phyloP scores from a whole-genome alignment of 768 basidiomycete genomes.

The Phaeotremella skinneri region DNA sequence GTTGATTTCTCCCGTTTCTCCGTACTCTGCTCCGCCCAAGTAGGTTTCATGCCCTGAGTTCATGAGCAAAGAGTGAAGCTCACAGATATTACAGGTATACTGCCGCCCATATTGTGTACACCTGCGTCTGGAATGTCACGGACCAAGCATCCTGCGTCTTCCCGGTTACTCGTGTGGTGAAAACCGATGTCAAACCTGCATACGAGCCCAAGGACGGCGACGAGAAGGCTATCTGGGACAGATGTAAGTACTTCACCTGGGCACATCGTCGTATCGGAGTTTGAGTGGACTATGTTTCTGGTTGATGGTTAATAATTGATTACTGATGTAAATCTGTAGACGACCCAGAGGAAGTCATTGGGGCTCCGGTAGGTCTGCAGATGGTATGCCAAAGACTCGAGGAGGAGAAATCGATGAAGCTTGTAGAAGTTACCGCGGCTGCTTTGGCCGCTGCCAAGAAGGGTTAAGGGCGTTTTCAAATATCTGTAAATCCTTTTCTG shows the following conservation, averaged over 20 bases:
- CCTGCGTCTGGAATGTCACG: slow-evolving; percentile 62
- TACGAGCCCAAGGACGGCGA: slow-evolving; percentile 54
- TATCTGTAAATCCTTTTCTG: too few relatives aligned
- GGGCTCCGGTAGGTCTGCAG: slow-evolving; percentile 68
- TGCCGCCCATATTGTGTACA: slow-evolving; percentile 63
- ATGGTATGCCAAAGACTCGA: slow-evolving; percentile 63
- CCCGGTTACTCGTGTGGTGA: slow-evolving; percentile 60
- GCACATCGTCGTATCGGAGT: not conserved
- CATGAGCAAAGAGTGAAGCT: too few relatives aligned
- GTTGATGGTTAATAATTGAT: not conserved
- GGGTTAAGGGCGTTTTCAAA: too few relatives aligned
- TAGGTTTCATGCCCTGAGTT: slow-evolving; percentile 61
- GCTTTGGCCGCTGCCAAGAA: slow-evolving; percentile 22
- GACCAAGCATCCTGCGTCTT: slow-evolving; percentile 64
- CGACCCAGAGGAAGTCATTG: slow-evolving; percentile 61
- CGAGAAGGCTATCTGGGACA: slow-evolving; percentile 57
- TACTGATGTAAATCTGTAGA: not conserved
- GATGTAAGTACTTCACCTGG: slow-evolving; percentile 51
- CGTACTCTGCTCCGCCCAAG: slow-evolving; percentile 65
- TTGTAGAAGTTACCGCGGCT: slow-evolving; percentile 60
- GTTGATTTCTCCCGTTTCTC: slow-evolving; percentile 29
- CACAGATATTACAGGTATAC: slow-evolving; percentile 60
- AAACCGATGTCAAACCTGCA: slow-evolving; percentile 53
- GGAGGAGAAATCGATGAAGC: slow-evolving; percentile 71
- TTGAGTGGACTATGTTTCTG: too few relatives aligned